Base-by-base conservation (phyloP, 148 eudicot genomes). In the Suaeda aralocaspica region DNA sequence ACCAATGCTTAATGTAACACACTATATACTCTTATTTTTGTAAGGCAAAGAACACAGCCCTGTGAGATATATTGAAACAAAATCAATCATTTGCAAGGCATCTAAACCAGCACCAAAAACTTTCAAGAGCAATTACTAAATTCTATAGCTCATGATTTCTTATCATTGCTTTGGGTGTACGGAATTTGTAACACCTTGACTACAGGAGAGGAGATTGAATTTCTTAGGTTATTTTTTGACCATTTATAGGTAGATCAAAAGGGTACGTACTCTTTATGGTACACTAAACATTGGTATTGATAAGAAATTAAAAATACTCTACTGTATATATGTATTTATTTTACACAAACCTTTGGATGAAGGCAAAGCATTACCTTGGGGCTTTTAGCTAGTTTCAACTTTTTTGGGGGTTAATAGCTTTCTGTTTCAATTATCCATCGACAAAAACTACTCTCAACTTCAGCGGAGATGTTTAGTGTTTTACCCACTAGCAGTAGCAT, bases 121-220 rank as follows among this genome's bases (percentile, higher is more conserved):
- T n/a, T n/a, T n/a, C n/a, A n/a, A n/a, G n/a, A n/a, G n/a, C n/a
- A n/a, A n/a, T n/a, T n/a, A n/a, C n/a, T n/a, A n/a, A n/a, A n/a
- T n/a, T n/a, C n/a, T n/a, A n/a, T n/a, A n/a, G n/a, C n/a, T 36
- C 41, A 3, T 36, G 4, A 3, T 5, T 67, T 67, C 59, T 55
- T n/a, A 29, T 45, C 72, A 42, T 11, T 68, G 28, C n/a, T 78
- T 57, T 59, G 72, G 5, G 77, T 69, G 44, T 62, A 44, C 63
- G 44, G 69, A 9, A 62, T 78, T 36, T 36, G 8, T 36, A 36
- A 36, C 41, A 36, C 8, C 41, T 36, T 36, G 5, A 3, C 41
- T 36, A 8, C 16, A 4, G 50, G 19, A 15, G 19, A 13, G 4
- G 15, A 19, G 50, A 13, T 46, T 46, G 0, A n/a, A 46, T 13